phyloP scores from a whole-genome alignment of 2,329 filamentous ascomycete species.

The Colletotrichum sp. region DNA sequence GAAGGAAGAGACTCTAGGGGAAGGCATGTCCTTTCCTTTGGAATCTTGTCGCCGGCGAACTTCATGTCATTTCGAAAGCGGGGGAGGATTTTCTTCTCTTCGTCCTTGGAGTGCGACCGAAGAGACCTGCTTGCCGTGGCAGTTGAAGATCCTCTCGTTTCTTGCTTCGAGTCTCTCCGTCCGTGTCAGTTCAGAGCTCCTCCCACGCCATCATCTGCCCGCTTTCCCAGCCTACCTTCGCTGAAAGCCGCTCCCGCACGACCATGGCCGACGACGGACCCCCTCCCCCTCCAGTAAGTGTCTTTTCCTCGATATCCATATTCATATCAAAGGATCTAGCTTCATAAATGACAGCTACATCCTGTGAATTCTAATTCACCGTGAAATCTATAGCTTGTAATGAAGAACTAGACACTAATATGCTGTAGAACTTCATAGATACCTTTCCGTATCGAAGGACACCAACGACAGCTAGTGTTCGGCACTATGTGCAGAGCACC shows the following conservation, averaged over 20 bases:
- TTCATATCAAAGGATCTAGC: neutral
- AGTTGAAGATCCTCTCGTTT: neutral
- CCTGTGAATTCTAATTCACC: neutral
- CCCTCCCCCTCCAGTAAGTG: neutral
- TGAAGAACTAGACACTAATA: neutral
- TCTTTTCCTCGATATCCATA: neutral
- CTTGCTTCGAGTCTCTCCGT: neutral
- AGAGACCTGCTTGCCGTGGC: neutral
- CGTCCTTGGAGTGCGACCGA: neutral
- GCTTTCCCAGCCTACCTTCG: neutral
- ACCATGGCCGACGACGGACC: neutral
- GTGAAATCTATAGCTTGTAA: neutral
- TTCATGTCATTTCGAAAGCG: too few relatives aligned
- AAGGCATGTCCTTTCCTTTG: too few relatives aligned
- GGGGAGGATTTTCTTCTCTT: neutral
- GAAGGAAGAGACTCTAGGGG: too few relatives aligned
- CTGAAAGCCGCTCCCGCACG: too few relatives aligned
- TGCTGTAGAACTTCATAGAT: neutral
- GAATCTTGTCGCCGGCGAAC: too few relatives aligned
- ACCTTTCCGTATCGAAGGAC: neutral
- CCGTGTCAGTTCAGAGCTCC: neutral
- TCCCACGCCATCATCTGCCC: neutral
- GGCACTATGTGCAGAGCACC: neutral
- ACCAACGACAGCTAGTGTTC: neutral
- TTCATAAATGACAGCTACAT: neutral